Conservation (phyloP, 495 filamentous ascomycete genomes). For the Cladorrhinum samala region DNA sequence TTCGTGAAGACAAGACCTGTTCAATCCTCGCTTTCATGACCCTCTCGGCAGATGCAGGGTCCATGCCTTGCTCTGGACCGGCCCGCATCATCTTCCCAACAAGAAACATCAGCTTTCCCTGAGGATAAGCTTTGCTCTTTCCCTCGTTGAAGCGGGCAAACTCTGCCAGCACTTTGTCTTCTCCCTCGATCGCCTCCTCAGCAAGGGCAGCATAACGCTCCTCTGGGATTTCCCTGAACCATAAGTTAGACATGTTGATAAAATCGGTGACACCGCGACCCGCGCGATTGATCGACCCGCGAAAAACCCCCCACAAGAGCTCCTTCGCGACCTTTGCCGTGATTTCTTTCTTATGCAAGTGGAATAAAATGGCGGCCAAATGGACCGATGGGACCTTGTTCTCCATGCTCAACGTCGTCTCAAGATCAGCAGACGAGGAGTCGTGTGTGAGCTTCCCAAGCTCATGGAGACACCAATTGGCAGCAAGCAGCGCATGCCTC, state of each 20-base stretch:
- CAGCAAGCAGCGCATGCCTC: conserved; percentile 38
- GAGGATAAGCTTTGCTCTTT: conserved; percentile 34
- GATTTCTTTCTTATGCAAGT: conserved; percentile 59
- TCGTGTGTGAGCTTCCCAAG: conserved; percentile 63
- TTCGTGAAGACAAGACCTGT: conserved; percentile 15
- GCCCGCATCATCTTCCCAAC: conserved; percentile 85
- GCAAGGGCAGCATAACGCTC: conserved; percentile 57
- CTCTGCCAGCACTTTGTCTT: conserved; percentile 59
- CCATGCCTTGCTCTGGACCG: conserved; percentile 69
- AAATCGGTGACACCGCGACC: conserved; percentile 49
- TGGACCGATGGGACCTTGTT: conserved; percentile 50
- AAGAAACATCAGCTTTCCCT: conserved; percentile 77
- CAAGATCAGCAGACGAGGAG: conserved; percentile 27
- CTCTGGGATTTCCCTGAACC: conserved; percentile 54
- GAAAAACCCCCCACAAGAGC: conserved; percentile 56
- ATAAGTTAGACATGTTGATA: conserved; percentile 60
- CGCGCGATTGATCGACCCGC: conserved; percentile 27
- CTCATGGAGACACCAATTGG: conserved; percentile 78
- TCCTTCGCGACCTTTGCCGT: conserved; percentile 72
- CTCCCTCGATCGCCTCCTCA: conserved; percentile 39
- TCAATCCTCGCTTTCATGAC: conserved; percentile 47
- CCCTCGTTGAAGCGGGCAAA: conserved; percentile 57
- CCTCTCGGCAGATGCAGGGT: conserved; percentile 65
- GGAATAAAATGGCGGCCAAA: conserved; percentile 61
- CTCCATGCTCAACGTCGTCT: conserved; percentile 35